Evolutionary conservation across 176 grass and related monocot species (phyloP), one percentile per base, ranked within the genome.

Genomic region (Chloris gayana): DNA sequence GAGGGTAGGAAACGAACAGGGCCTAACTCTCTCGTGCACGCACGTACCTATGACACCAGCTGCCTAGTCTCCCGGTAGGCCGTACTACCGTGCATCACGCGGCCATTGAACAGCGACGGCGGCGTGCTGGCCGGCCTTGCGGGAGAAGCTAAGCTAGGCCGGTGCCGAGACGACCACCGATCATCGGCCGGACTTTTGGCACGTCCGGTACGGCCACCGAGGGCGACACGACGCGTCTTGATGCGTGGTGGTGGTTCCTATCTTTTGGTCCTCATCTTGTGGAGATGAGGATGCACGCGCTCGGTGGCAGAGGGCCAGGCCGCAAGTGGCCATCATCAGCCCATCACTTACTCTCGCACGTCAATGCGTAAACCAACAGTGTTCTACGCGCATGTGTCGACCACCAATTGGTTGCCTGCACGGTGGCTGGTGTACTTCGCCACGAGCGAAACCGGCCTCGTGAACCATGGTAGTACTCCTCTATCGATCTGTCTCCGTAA

Each of bases 381-480:
- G 42, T 79, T 72, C 24, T 79, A 34, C 59, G 5, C 42, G 2
- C 33, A 41, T 53, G 72, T 82, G 78, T 87, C 72, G 72, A 87
- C 10, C 37, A 51, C 8, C 71, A 25, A 39, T 21, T 79, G 67
- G 18, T n/a, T n/a, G 3, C 13, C 59, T 15, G 53, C 69, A 31
- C 7, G 67, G 19, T 19, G 5, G 15, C 9, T 5, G 44, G 50
- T 37, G 32, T 51, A 78, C 33, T 38, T 69, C 62, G 4, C 49
- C 63, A 53, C 17, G 67, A 64, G 51, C 15, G 34, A 27, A 19
- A n/a, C 30, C 15, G 11, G 64, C 32, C 57, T 9, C 60, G 80
- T 53, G 47, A 35, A 35, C 27, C 61, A 71, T 66, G 47, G 33
- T 38, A 67, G 61, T 57, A 45, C 80, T 65, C 70, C 35, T 37